phyloP scores from a whole-genome alignment of 257 asterid species.

The Cordia subcordata region DNA sequence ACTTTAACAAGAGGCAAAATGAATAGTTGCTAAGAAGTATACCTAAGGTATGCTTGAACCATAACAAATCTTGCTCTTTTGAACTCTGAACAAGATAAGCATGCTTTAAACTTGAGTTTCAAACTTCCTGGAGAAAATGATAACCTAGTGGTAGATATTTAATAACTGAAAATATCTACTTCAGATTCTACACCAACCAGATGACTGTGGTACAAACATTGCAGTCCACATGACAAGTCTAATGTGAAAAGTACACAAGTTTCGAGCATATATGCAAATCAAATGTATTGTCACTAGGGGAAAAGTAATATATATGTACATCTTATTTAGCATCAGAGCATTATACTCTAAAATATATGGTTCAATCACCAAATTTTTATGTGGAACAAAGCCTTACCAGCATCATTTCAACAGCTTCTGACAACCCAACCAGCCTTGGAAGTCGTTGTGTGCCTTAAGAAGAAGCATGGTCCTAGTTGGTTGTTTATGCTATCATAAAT shows the following conservation, averaged over 20 bases:
- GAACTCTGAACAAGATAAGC: background rate
- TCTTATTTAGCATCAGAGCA: background rate
- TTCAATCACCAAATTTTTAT: slow-evolving; percentile 7
- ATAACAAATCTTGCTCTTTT: too few species aligned
- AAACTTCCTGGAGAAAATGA: background rate
- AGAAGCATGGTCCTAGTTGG: slow-evolving; percentile 7
- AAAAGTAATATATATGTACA: background rate
- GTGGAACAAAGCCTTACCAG: slow-evolving; percentile 54
- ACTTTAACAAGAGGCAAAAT: too few species aligned
- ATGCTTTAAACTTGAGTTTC: background rate
- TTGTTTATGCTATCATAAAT: background rate
- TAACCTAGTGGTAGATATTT: background rate
- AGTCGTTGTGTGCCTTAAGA: slow-evolving; percentile 89
- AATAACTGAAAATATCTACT: too few species aligned
- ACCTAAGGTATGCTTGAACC: too few species aligned
- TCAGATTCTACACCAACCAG: background rate
- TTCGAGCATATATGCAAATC: background rate
- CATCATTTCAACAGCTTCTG: slow-evolving; percentile 80
- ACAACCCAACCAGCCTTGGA: slow-evolving; percentile 90
- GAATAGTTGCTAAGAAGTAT: too few species aligned
- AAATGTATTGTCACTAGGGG: too few species aligned
- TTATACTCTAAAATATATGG: background rate
- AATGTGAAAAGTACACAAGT: too few species aligned
- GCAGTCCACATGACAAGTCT: background rate
- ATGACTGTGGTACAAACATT: background rate